A percentile compares a stretch with the other conserved stretches of the same genome.
These are phyloP conservation scores for Magnusiomyces ingens DNA, from an alignment of 1,139 yeast species.

Conservation along the genomic window DNA sequence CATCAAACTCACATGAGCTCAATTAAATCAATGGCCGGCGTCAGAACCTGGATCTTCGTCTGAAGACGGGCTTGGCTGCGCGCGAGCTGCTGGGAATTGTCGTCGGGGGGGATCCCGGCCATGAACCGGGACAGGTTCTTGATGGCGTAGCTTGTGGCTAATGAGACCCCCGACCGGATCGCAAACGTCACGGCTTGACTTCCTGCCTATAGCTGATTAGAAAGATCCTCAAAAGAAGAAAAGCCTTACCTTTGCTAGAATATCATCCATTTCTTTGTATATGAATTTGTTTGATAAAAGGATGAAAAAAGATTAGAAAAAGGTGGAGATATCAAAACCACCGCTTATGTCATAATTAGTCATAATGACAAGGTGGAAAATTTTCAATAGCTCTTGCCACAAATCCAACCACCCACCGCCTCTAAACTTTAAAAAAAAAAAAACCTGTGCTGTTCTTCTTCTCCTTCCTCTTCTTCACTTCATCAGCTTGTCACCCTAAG, in stretches of 20 bases:
- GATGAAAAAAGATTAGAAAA: not conserved
- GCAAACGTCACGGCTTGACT: conserved; percentile 78
- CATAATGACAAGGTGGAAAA: not conserved
- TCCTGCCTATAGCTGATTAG: conserved; percentile 44
- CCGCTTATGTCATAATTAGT: too few relatives aligned
- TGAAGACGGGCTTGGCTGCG: conserved; percentile 43
- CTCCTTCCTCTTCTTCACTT: too few relatives aligned
- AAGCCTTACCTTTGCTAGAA: conserved; percentile 14
- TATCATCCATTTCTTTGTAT: conserved; percentile 12
- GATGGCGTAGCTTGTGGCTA: conserved; percentile 72
- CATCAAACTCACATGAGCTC: conserved; percentile 39
- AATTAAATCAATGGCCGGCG: conserved; percentile 65
- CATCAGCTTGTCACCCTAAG: not conserved
- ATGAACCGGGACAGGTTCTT: conserved; percentile 55
- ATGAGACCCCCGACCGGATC: conserved; percentile 65
- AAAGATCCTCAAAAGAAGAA: not conserved
- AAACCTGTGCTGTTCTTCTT: not conserved
- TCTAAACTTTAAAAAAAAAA: not conserved
- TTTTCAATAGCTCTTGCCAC: conserved; percentile 1
- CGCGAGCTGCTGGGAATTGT: conserved; percentile 44
- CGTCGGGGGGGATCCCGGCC: conserved; percentile 50
- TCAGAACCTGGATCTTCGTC: conserved; percentile 55
- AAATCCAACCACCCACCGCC: not conserved
- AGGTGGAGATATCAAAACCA: not conserved
- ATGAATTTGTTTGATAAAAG: not conserved